Evolutionary conservation across 441 rosid genomes (phyloP), one percentile per base, ranked within the genome.

Genomic region (Eutrema salsugineum): DNA sequence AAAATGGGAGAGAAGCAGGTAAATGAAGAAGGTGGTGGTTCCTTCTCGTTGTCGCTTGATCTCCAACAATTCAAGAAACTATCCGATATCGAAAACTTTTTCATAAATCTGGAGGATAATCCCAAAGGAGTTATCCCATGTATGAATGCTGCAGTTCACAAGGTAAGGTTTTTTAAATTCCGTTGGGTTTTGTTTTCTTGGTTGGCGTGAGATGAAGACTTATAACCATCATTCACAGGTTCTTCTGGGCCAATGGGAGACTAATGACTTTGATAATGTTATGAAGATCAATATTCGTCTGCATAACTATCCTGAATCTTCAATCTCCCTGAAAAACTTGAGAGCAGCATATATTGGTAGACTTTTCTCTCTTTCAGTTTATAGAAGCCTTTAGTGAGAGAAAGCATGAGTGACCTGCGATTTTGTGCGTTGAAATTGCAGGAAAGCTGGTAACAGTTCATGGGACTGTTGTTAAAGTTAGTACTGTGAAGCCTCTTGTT

Each of bases 301-400:
- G 40, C 78, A 91, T 75, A 93, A 89, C 71, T 81, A 89, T 64
- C 89, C 97, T 3, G 94, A 89, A 77, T 89, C 99, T 68, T 75
- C 83, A 78, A 93, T 88, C 79, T 87, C 92, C 78, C 71, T 95
- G 81, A 95, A 88, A 80, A 93, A 93, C 70, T 80, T 93, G 35
- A 95, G 88, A 81, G 99, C 99, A 32, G 98, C 97, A 61, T 95
- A 82, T 82, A 95, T 95, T 49, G 99, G 98, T 95, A 91, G 71
- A 24, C 71, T 57, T 66, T 3, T 50, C 20, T 67, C 72, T 35
- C 58, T 42, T 11, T 47, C 27, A 5, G 14, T 3, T 2, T 4
- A 11, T 12, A 9, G n/a, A 47, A 46, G 12, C 10, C 7, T 36
- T 46, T 56, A 22, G 35, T 56, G 62, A 47, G 71, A 16, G 3